Evolutionary conservation across 2,329 filamentous ascomycete species (phyloP), one percentile per base, ranked within the genome.

Genomic region (Cordyceps javanica): DNA sequence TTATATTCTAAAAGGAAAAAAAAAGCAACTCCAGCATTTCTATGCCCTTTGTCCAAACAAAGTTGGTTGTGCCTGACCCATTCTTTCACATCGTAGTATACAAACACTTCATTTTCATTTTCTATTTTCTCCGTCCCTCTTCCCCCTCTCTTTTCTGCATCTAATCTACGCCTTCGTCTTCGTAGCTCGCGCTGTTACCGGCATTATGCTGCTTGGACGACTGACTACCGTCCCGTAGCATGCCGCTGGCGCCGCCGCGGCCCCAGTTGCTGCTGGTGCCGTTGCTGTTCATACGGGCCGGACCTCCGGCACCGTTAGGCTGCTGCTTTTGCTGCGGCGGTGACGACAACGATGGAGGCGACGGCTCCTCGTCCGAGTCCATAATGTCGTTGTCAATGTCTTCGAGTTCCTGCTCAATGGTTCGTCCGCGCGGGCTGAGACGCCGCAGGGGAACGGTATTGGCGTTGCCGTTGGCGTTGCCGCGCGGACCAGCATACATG

Each of bases 381-480:
- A 56, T n/a, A 19, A 70, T 68, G 1, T 72, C 70, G 7, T 73
- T 65, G 34, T 74, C 75, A 5, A 75, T 68, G 30, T 76, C 71
- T 26, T 70, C 66, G 23, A 75, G 68, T 39, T 78, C 74, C 32
- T 75, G 70, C 28, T 77, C 75, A 36, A 78, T 61, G 13, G 72
- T 73, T 50, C 72, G 72, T 13, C 80, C 80, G 11, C 72, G 68
- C 1, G 74, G 72, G 60, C 73, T 80, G 14, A 82, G 72, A 3
- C 77, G 74, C 25, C 72, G 73, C 74, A 82, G 72, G 1, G 75
- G 72, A 49, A 78, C 70, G 32, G 72, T 69, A 23, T 55, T 38
- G 11, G 16, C 28, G 11, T 49, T 55, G 23, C 23, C 51, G 32
- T 32, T 39, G 3, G 21, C 11, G 32, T 32, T 39, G 3, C 14